Percentiles rank a stretch among this genome's conserved stretches.
Evolutionary conservation across 257 asterid species (phyloP).

Genomic region (Ophiorrhiza pumila): DNA sequence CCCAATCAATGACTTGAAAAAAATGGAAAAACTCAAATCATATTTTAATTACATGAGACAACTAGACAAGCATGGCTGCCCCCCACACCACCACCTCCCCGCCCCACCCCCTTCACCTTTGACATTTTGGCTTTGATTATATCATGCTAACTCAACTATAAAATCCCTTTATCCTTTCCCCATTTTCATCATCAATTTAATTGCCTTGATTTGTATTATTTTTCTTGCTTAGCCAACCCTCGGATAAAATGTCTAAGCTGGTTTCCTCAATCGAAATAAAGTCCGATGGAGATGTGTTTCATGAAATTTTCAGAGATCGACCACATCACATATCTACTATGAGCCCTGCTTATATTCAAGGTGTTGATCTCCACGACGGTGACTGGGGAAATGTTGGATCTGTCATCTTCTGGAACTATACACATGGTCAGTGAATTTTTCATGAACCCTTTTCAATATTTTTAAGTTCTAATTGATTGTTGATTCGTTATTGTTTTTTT

Average conservation of each 20-base stretch:
- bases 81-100: no score
- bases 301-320: conserved; percentile 6
- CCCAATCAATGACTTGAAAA: no score
- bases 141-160: background rate
- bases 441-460: background rate
- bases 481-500: background rate
- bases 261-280: conserved; percentile 3
- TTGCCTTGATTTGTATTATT: background rate
- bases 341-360: conserved; percentile 1
- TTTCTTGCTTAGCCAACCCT: background rate
- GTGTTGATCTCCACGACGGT: conserved; percentile 6
- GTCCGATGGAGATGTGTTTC: conserved; percentile 13
- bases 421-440: conserved; percentile 7
- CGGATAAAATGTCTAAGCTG: background rate
- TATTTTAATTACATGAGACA: no score
- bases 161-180: background rate
- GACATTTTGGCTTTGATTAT: no score
- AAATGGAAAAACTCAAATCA: no score
- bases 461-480: background rate
- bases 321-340: conserved; percentile 4
- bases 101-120: no score
- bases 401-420: background rate
- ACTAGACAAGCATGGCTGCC: no score
- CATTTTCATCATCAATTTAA: background rate
- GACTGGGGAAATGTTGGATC: conserved; percentile 3